Conservation (phyloP, 192 early-diverging fungal species). For the Chytriomyces hyalinus region DNA sequence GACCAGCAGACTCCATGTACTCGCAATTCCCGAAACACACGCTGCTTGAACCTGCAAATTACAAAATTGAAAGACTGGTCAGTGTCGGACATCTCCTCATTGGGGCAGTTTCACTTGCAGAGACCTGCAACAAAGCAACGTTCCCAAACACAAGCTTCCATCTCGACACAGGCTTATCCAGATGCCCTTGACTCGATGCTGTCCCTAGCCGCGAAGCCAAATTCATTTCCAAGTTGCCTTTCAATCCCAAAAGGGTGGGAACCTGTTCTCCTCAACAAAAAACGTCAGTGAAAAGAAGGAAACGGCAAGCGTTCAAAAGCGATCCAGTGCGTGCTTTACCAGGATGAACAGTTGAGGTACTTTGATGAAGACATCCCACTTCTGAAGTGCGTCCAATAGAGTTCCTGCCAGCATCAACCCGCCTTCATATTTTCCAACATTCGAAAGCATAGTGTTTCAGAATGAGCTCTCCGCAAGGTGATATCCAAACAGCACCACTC, state of each 20-base stretch:
- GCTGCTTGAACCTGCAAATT: conserved; percentile 53
- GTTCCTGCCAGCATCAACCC: conserved; percentile 41
- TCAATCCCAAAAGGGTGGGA: conserved; percentile 82
- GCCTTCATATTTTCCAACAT: neutral
- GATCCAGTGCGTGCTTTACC: neutral
- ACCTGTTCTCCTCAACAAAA: conserved; percentile 43
- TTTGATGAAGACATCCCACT: conserved; percentile 67
- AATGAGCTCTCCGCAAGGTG: no score
- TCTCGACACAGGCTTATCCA: conserved; percentile 50
- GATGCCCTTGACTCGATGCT: conserved; percentile 53
- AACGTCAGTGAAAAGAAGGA: neutral
- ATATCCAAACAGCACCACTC: conserved; percentile 1
- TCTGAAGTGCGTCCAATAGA: conserved; percentile 39
- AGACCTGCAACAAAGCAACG: conserved; percentile 72
- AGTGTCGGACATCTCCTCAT: no score
- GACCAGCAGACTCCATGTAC: conserved; percentile 69
- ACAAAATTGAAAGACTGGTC: no score
- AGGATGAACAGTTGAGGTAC: conserved; percentile 82
- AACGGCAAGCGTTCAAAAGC: no score
- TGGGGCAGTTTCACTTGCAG: neutral
- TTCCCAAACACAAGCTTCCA: conserved; percentile 73
- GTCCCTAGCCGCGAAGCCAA: conserved; percentile 86
- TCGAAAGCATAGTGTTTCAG: neutral
- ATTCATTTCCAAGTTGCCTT: conserved; percentile 92
- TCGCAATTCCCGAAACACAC: conserved; percentile 71